Evolutionary conservation across 2,329 filamentous ascomycete species (phyloP).

Genomic region (Fusarium nodosum): DNA sequence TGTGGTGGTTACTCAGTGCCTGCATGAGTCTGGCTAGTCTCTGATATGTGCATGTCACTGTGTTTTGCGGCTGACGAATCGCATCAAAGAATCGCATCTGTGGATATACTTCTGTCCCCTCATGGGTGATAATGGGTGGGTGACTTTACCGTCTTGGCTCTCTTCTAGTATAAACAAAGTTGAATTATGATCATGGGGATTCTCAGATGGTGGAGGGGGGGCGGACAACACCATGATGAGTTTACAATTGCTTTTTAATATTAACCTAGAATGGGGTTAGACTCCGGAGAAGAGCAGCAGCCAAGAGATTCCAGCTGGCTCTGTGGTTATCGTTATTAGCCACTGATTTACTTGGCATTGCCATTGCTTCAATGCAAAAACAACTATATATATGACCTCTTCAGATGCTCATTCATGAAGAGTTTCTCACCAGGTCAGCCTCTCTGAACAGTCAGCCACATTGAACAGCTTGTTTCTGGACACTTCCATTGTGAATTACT

Average conservation of each 20-base stretch:
- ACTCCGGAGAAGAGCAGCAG: neutral
- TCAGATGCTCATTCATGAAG: neutral
- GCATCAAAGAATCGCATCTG: neutral
- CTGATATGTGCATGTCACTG: neutral
- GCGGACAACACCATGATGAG: neutral
- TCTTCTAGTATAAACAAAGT: neutral
- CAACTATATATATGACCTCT: neutral
- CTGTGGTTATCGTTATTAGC: neutral
- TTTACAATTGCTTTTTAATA: conserved; percentile 5
- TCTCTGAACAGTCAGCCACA: neutral
- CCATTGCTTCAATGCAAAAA: neutral
- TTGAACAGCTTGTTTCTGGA: neutral
- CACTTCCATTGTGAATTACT: neutral
- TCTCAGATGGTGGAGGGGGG: neutral
- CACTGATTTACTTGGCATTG: neutral
- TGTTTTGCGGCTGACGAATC: neutral
- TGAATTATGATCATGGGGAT: neutral
- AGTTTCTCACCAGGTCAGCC: conserved; percentile 1
- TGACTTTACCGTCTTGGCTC: conserved; percentile 10
- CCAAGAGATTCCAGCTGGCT: neutral
- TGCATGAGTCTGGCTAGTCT: neutral
- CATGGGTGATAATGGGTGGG: neutral
- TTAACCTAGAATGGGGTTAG: neutral
- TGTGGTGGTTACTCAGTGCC: neutral
- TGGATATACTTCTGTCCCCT: neutral